phyloP scores from a whole-genome alignment of 2,329 filamentous ascomycete genomes.

The Talaromyces sp. region DNA sequence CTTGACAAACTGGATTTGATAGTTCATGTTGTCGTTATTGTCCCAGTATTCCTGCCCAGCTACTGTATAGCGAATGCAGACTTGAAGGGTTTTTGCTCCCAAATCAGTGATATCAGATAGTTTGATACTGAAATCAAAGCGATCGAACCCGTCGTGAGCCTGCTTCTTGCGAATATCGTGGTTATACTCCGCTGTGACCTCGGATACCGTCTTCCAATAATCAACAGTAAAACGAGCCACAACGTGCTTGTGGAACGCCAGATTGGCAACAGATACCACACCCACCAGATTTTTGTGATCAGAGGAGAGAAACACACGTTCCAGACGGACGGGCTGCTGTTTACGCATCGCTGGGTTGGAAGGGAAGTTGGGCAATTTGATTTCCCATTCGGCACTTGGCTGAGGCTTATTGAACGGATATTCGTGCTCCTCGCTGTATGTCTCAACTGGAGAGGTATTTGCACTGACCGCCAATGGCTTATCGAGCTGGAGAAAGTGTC shows the following conservation, averaged over 20 bases:
- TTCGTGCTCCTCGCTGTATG: conserved; percentile 80
- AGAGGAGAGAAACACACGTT: conserved; percentile 78
- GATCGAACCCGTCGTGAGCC: conserved; percentile 65
- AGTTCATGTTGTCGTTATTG: conserved; percentile 83
- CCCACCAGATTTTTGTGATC: conserved; percentile 87
- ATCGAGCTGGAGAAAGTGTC: conserved; percentile 92
- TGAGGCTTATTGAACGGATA: conserved; percentile 71
- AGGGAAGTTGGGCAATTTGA: conserved; percentile 80
- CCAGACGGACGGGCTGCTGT: conserved; percentile 66
- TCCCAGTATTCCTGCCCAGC: conserved; percentile 90
- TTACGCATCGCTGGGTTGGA: conserved; percentile 58
- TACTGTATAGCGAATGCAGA: conserved; percentile 85
- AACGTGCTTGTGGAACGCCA: conserved; percentile 84
- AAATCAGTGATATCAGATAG: conserved; percentile 86
- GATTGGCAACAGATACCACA: conserved; percentile 77
- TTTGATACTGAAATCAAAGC: conserved; percentile 93
- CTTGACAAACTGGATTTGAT: conserved; percentile 89
- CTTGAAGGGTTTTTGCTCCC: conserved; percentile 85
- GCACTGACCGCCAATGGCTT: conserved; percentile 94
- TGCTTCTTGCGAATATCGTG: conserved; percentile 70
- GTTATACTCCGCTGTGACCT: conserved; percentile 84
- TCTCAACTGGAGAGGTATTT: conserved; percentile 84
- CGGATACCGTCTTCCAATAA: conserved; percentile 98
- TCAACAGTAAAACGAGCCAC: conserved; percentile 94
- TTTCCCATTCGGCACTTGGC: conserved; percentile 75